Conservation (phyloP, 1,284 basidiomycete species). For the Exobasidium cylindrosporum region DNA sequence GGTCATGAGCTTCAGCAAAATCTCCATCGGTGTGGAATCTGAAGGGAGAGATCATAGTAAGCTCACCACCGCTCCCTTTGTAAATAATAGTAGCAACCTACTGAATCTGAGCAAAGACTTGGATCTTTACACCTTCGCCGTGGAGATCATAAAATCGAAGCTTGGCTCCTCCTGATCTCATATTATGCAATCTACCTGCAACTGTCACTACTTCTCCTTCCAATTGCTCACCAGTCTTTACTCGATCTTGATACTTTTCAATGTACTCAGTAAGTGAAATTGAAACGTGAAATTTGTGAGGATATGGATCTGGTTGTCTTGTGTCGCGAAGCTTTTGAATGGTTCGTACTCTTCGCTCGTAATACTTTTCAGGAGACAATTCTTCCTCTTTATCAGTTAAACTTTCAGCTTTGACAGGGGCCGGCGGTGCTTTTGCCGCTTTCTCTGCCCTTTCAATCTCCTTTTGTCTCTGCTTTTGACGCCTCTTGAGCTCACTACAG, state of each 20-base stretch:
- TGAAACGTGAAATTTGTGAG: constrained; percentile 95
- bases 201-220: constrained; percentile 61
- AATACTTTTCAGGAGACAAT: constrained; percentile 73
- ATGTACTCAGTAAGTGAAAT: constrained; percentile 77
- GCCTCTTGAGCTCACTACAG: constrained; percentile 41
- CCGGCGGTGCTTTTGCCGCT: constrained; percentile 45
- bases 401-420: constrained; percentile 17
- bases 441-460: constrained; percentile 81
- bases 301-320: constrained; percentile 81
- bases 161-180: constrained; percentile 78
- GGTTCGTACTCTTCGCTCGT: constrained; percentile 82
- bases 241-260: constrained; percentile 66
- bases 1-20: constrained; percentile 74
- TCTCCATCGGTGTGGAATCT: constrained; percentile 56
- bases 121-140: constrained; percentile 86
- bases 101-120: constrained; percentile 91
- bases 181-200: constrained; percentile 87
- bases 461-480: constrained; percentile 66
- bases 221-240: constrained; percentile 47
- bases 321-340: constrained; percentile 83
- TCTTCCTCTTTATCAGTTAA: constrained; percentile 30
- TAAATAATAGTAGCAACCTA: no score
- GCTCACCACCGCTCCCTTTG: no score
- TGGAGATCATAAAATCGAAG: constrained; percentile 93
- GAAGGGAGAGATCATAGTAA: no score